Base-by-base conservation (phyloP, 345 rosid genomes). In the Populus tremula region DNA sequence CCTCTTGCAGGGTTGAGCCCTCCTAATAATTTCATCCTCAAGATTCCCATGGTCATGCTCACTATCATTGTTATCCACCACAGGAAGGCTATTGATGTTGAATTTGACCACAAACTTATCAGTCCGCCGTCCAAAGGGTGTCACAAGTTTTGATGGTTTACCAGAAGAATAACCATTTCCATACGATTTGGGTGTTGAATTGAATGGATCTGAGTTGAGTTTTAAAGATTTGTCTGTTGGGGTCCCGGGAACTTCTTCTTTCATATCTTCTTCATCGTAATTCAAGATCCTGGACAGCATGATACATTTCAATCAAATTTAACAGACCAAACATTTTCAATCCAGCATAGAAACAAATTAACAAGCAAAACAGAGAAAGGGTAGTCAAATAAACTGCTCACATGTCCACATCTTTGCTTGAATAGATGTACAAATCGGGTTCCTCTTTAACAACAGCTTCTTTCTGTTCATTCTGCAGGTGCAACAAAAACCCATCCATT, bases 341-440 rank as follows among this genome's bases (percentile, higher is more conserved):
- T 50, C 14, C 23, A 76, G 49, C 36, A 27, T 63, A n/a, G 31
- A 71, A 36, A 39, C n/a, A 10, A 65, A 73, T 1, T 21, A 38
- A 73, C 56, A 14, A 23, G 8, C 27, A 25, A 73, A 63, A 43
- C 31, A 8, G 17, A 49, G 10, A 9, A 54, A 72, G 47, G n/a
- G 77, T 4, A 69, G 77, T n/a, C 29, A 75, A 2, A 61, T 61
- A 23, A 73, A 82, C 50, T 16, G 77, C 97, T 91, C 76, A 96
- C 99, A 93, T 90, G 78, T 90, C 98, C 25, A 96, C 89, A 76
- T 93, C 99, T 88, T 89, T 92, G 75, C 86, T 88, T 21, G 97
- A 87, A 85, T 93, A 93, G 64, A 92, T 72, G 79, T 93, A 94
- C 83, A 93, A 68, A 83, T 83, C 84, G 20, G 95, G 80, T 65